Conservation (phyloP, 345 rosid species). For the Gynandropsis gynandra region DNA sequence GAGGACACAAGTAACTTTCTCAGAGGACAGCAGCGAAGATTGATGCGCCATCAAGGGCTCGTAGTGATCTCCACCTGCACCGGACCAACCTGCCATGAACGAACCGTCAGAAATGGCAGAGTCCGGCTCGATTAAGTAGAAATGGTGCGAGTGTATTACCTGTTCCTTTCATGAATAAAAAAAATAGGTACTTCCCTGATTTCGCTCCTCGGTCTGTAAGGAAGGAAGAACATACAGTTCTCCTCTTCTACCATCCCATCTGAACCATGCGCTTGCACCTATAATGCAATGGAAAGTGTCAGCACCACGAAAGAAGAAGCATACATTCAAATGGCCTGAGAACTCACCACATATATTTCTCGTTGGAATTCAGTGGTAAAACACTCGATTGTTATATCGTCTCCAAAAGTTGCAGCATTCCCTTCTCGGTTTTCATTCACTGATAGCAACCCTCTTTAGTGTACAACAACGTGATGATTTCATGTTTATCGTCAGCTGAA, state of each 20-base stretch:
- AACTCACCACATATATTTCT: slow-evolving; percentile 83
- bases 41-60: slow-evolving; percentile 83
- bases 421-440: slow-evolving; percentile 83
- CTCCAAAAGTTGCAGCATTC: slow-evolving; percentile 94
- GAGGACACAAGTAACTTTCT: slow-evolving; percentile 81
- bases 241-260: slow-evolving; percentile 98
- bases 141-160: slow-evolving; percentile 32
- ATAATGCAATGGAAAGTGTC: too few relatives aligned
- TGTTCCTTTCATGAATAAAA: slow-evolving; percentile 99
- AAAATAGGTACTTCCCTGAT: slow-evolving; percentile 68
- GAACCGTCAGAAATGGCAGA: background rate
- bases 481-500: slow-evolving; percentile 77
- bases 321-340: too few relatives aligned
- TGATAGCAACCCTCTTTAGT: slow-evolving; percentile 85
- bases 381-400: slow-evolving; percentile 91
- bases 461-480: slow-evolving; percentile 83
- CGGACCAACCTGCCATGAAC: slow-evolving; percentile 94
- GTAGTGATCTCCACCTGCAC: slow-evolving; percentile 96
- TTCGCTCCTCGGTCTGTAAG: slow-evolving; percentile 83
- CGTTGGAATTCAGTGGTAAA: slow-evolving; percentile 93
- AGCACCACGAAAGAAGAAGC: too few relatives aligned
- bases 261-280: too few relatives aligned
- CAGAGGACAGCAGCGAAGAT: slow-evolving; percentile 58
- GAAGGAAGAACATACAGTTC: slow-evolving; percentile 92
- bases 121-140: background rate